Evolutionary conservation across 1,139 yeast genomes (phyloP), one percentile per base, ranked within the genome.

Genomic region (Nadsonia commutata): DNA sequence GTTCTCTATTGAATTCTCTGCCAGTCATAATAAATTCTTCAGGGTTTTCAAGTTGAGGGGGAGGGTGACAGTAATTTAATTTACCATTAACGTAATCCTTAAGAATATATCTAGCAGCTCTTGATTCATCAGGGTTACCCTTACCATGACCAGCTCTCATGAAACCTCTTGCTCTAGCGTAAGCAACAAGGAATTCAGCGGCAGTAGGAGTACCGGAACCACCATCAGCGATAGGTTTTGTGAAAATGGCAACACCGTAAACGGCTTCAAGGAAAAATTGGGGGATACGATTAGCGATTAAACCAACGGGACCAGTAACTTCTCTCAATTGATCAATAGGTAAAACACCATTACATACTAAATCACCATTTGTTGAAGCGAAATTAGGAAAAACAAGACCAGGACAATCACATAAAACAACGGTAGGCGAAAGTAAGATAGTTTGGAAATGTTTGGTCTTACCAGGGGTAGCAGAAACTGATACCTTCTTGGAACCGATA

Each of bases 381-480:
- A 90, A 93, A 58, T 90, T 93, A 31, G 99, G 98, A 69, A 93
- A 93, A 19, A 93, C 99, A 52, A 93, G 71, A 72, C 99, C 99
- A 2, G 99, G 99, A 71, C 99, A 93, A 71, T 93, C 99, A 65
- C 98, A 90, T 44, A 93, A 70, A 52, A 85, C 71, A 7, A 90
- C 94, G 39, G 80, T 72, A 41, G 81, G 82, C 0, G 95, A 78
- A 40, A 93, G 72, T 56, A 79, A 76, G 49, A 93, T 86, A 2
- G 99, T 93, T 68, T 93, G 99, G 71, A 93, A 93, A 70, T 93
- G 99, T 62, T 93, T 93, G 17, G 99, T 93, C 62, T 93, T 93
- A 67, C 99, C 99, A 5, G 99, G 99, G 0, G 98, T 93, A 1
- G 98, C 72, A 2, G 98, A 90, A 36, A 93, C 98, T 1, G 97